Conservation (phyloP, 1,139 yeast species). For the Spathaspora sp. region DNA sequence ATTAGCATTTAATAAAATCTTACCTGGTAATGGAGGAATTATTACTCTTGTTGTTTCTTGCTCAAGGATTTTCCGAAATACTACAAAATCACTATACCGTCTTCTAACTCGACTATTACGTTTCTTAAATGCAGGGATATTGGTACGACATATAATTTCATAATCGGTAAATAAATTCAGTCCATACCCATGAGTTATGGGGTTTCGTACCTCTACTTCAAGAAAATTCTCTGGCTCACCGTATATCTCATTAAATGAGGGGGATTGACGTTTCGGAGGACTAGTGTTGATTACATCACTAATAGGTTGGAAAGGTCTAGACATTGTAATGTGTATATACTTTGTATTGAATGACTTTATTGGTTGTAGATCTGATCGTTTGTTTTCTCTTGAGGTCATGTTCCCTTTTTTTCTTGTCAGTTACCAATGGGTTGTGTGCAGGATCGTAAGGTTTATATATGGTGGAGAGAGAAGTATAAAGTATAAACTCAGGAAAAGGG, state of each 20-base stretch:
- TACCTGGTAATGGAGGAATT: conserved; percentile 88
- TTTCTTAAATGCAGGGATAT: conserved; percentile 81
- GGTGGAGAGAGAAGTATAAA: too few species aligned
- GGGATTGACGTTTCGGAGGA: conserved; percentile 46
- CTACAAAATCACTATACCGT: conserved; percentile 87
- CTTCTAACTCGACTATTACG: conserved; percentile 72
- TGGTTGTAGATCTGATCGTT: too few species aligned
- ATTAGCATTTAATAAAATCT: conserved; percentile 62
- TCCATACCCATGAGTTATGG: conserved; percentile 75
- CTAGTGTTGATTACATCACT: conserved; percentile 43
- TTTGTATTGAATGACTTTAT: too few species aligned
- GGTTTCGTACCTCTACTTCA: conserved; percentile 84
- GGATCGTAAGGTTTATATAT: too few species aligned
- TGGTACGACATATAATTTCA: conserved; percentile 82
- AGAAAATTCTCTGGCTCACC: conserved; percentile 94
- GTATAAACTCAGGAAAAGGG: too few species aligned
- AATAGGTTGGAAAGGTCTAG: conserved; percentile 48
- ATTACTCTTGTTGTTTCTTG: conserved; percentile 74
- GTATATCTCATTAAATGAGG: conserved; percentile 78
- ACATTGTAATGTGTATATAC: too few species aligned
- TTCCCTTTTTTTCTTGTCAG: too few species aligned
- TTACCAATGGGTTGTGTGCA: too few species aligned
- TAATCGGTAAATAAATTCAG: conserved; percentile 82
- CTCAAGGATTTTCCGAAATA: conserved; percentile 72
- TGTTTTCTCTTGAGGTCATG: too few species aligned